Conservation (phyloP, 2,329 filamentous ascomycete species). For the Sporothrix humicola region DNA sequence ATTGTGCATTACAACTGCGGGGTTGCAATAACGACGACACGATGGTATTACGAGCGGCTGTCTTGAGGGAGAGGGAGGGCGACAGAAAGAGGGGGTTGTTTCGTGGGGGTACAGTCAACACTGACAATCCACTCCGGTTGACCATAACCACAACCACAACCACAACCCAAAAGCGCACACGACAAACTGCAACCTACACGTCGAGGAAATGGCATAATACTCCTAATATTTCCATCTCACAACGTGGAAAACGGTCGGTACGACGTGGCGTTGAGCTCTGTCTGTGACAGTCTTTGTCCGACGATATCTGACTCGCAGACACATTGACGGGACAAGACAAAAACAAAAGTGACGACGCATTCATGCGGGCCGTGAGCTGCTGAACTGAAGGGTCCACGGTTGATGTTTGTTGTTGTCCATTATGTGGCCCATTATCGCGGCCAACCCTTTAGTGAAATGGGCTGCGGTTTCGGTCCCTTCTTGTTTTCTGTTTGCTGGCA, state of each 20-base stretch:
- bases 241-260: constrained; percentile 16
- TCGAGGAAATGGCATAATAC: no score
- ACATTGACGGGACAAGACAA: background rate
- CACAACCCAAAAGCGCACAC: no score
- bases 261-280: no score
- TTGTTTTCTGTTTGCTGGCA: background rate
- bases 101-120: constrained; percentile 19
- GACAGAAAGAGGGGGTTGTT: background rate
- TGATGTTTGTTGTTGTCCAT: background rate
- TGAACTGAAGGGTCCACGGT: background rate
- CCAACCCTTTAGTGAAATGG: background rate
- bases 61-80: background rate
- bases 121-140: background rate
- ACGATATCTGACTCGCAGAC: constrained; percentile 1
- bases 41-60: constrained; percentile 12
- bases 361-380: constrained; percentile 25
- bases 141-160: background rate
- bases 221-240: background rate
- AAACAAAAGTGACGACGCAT: background rate
- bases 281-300: background rate
- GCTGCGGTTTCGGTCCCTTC: background rate
- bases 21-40: constrained; percentile 24
- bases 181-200: background rate
- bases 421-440: background rate
- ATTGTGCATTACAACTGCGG: constrained; percentile 25